Percentiles rank a stretch among this genome's conserved stretches.
These are phyloP conservation scores for Geotrichum ghanense DNA, from an alignment of 805 yeast species.

Conservation along the genomic window DNA sequence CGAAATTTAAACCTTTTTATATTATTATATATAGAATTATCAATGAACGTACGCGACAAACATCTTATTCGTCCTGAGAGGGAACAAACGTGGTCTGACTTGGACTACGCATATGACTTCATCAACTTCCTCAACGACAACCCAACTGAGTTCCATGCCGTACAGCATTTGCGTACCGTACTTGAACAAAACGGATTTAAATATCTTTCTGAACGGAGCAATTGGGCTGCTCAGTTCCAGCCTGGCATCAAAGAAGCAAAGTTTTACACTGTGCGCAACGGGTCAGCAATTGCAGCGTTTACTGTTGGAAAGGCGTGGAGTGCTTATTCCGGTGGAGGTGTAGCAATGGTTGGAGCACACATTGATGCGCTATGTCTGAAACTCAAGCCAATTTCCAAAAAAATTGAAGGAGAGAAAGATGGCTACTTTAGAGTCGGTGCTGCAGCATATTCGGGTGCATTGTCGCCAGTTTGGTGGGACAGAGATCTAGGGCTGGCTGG, in stretches of 20 bases:
- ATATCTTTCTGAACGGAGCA: constrained; percentile 44
- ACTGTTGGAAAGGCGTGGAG: constrained; percentile 58
- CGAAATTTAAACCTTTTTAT: too few species aligned
- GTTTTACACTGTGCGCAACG: constrained; percentile 52
- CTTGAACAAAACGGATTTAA: constrained; percentile 45
- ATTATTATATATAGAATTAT: not conserved
- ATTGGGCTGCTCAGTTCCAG: constrained; percentile 27
- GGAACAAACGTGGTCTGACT: not conserved
- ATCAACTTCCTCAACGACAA: constrained; percentile 54
- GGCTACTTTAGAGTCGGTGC: constrained; percentile 74
- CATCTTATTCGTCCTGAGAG: not conserved
- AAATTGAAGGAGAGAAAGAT: constrained; percentile 37
- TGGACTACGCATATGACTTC: constrained; percentile 16
- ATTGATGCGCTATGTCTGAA: constrained; percentile 59
- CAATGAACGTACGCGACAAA: not conserved
- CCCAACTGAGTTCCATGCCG: constrained; percentile 70
- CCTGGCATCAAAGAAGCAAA: constrained; percentile 20
- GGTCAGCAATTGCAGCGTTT: constrained; percentile 60
- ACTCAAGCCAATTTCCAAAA: constrained; percentile 62
- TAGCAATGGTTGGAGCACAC: constrained; percentile 65
- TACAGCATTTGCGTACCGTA: constrained; percentile 23
- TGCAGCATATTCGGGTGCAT: constrained; percentile 66
- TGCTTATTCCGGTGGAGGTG: constrained; percentile 35
- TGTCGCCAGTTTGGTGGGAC: constrained; percentile 56
- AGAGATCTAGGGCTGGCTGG: constrained; percentile 84